Evolutionary conservation across 768 basidiomycete genomes (phyloP).

Genomic region (Rhodotorula diobovata): DNA sequence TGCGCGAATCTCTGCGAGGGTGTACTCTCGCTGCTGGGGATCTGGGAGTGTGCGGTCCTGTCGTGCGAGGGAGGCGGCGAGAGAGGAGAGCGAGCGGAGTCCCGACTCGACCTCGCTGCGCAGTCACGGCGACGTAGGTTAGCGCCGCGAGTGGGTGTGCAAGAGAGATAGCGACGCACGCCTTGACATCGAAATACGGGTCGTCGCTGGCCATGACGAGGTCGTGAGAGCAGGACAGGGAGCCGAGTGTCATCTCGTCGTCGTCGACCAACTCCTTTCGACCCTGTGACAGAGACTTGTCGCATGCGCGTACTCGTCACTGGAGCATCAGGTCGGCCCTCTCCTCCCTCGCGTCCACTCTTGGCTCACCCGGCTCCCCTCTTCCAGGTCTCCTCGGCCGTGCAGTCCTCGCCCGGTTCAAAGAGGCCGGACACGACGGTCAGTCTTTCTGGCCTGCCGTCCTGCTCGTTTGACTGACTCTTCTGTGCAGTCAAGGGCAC

Average conservation of each 20-base stretch:
- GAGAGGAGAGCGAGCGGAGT: slow-evolving; percentile 64
- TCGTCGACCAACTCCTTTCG: neutral
- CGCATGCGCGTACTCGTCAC: slow-evolving; percentile 17
- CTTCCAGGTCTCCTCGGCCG: slow-evolving; percentile 73
- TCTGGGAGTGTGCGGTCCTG: slow-evolving; percentile 59
- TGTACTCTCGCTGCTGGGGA: slow-evolving; percentile 30
- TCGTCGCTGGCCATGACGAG: slow-evolving; percentile 56
- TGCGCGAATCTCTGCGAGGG: slow-evolving; percentile 60
- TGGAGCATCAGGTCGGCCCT: slow-evolving; percentile 9
- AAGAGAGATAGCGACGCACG: slow-evolving; percentile 4
- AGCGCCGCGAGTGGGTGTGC: too few species aligned
- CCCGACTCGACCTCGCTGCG: slow-evolving; percentile 75
- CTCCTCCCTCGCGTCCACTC: accelerated
- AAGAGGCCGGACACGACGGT: slow-evolving; percentile 45
- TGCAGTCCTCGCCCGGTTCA: slow-evolving; percentile 68
- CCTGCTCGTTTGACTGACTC: neutral
- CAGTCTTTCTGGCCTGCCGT: slow-evolving; percentile 21
- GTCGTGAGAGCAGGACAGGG: neutral
- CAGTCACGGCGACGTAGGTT: neutral
- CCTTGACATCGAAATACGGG: slow-evolving; percentile 72
- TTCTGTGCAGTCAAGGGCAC: slow-evolving; percentile 60
- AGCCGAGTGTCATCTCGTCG: neutral
- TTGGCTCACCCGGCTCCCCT: neutral
- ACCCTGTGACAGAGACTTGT: neutral
- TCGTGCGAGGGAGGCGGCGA: slow-evolving; percentile 70